phyloP scores from a whole-genome alignment of 2,329 filamentous ascomycete genomes.

The Thelonectria olida region DNA sequence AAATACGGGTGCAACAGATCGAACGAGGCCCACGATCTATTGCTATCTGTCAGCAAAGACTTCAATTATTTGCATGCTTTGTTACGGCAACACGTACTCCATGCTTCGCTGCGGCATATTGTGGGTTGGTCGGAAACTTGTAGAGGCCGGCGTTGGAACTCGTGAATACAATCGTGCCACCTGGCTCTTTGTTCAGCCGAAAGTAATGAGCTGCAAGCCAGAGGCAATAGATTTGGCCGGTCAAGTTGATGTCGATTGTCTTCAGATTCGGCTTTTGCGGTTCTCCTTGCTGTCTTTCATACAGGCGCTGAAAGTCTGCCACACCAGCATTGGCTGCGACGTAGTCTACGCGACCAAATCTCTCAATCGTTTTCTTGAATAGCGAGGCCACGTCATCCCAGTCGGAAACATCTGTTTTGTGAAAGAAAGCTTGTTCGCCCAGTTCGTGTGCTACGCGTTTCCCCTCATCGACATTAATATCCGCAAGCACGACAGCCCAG shows the following conservation, averaged over 20 bases:
- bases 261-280: slow-evolving; percentile 7
- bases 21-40: slow-evolving; percentile 7
- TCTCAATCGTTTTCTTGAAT: slow-evolving; percentile 10
- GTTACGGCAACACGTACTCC: background rate
- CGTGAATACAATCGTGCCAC: slow-evolving; percentile 8
- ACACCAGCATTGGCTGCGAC: slow-evolving; percentile 11
- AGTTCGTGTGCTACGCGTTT: slow-evolving; percentile 1
- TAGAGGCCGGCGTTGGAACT: slow-evolving; percentile 8
- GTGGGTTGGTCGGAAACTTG: slow-evolving; percentile 6
- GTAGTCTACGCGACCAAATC: background rate
- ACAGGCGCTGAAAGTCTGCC: slow-evolving; percentile 10
- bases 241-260: slow-evolving; percentile 10
- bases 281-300: slow-evolving; percentile 4
- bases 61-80: background rate
- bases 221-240: slow-evolving; percentile 1
- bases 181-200: slow-evolving; percentile 4
- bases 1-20: slow-evolving; percentile 5
- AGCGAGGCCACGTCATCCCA: slow-evolving; percentile 4
- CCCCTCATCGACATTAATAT: slow-evolving; percentile 2
- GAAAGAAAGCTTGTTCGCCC: slow-evolving; percentile 7
- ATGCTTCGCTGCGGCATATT: slow-evolving; percentile 8
- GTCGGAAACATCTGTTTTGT: slow-evolving; percentile 15
- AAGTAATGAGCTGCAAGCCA: slow-evolving; percentile 10
- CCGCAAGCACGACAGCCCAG: slow-evolving; percentile 2
- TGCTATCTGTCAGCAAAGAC: background rate